These are phyloP conservation scores for Aegle marmelos DNA, from an alignment of 345 rosid species.

Conservation along the genomic window DNA sequence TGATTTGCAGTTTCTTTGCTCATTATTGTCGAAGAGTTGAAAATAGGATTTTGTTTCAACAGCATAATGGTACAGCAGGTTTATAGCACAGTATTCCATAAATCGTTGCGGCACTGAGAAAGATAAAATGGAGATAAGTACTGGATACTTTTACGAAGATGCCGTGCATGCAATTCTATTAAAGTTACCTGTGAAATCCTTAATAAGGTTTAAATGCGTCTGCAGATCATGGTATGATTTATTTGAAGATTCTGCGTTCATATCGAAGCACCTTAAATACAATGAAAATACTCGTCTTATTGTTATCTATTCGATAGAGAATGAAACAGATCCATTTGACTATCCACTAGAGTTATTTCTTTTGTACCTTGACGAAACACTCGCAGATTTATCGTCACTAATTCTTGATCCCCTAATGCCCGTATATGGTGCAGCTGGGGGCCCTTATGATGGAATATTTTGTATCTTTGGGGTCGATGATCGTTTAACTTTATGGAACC, in stretches of 20 bases:
- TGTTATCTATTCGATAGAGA: not conserved
- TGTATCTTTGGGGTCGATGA: no score
- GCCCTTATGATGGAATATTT: no score
- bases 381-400: no score
- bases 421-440: no score
- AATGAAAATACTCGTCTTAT: not conserved
- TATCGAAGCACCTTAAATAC: not conserved
- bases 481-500: no score
- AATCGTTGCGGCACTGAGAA: not conserved
- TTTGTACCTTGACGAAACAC: no score
- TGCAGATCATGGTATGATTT: not conserved
- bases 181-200: no score
- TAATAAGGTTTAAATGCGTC: no score
- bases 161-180: no score
- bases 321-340: no score
- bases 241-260: accelerated
- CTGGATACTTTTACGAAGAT: accelerated
- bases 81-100: not conserved
- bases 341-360: accelerated
- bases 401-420: no score
- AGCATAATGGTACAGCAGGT: accelerated
- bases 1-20: not conserved
- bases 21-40: not conserved
- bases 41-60: not conserved
- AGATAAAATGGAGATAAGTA: not conserved